Conservation (phyloP, 805 yeast species). For the Ogataea neopini region DNA sequence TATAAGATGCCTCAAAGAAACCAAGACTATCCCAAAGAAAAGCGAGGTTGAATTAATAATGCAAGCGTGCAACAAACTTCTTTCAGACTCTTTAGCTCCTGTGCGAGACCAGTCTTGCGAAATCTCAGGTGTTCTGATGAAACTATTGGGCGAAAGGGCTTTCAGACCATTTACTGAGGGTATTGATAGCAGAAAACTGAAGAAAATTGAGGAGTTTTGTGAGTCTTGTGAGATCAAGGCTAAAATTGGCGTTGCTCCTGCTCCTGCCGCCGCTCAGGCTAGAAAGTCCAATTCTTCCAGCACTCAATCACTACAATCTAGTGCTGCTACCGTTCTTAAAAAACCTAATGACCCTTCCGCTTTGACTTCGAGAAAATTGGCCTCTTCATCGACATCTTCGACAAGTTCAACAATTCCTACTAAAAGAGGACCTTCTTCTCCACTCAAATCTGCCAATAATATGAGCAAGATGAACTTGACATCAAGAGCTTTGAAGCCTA, state of each 20-base stretch:
- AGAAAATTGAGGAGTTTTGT: constrained; percentile 62
- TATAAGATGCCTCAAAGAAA: constrained; percentile 57
- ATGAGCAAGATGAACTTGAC: constrained; percentile 29
- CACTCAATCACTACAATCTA: constrained; percentile 4
- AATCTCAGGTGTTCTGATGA: constrained; percentile 78
- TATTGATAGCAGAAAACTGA: constrained; percentile 68
- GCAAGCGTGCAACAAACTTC: constrained; percentile 57
- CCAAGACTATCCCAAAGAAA: constrained; percentile 49
- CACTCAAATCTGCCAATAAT: constrained; percentile 44
- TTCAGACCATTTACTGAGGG: constrained; percentile 59
- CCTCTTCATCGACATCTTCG: constrained; percentile 12
- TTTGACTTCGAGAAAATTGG: constrained; percentile 16
- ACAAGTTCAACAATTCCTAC: constrained; percentile 47
- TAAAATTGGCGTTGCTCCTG: constrained; percentile 23
- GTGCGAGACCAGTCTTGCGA: constrained; percentile 78
- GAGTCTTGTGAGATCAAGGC: constrained; percentile 58
- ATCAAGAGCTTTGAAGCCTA: constrained; percentile 28
- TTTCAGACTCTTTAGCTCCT: constrained; percentile 82
- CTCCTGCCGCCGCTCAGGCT: constrained; percentile 1
- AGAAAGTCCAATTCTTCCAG: not conserved
- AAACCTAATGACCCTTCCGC: constrained; percentile 11
- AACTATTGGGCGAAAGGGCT: constrained; percentile 74
- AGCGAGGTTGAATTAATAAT: constrained; percentile 59
- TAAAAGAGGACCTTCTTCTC: constrained; percentile 71
- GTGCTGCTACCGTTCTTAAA: constrained; percentile 6